Evolutionary conservation across 2,329 filamentous ascomycete species (phyloP).

Genomic region (Penicillium hesseltinei): DNA sequence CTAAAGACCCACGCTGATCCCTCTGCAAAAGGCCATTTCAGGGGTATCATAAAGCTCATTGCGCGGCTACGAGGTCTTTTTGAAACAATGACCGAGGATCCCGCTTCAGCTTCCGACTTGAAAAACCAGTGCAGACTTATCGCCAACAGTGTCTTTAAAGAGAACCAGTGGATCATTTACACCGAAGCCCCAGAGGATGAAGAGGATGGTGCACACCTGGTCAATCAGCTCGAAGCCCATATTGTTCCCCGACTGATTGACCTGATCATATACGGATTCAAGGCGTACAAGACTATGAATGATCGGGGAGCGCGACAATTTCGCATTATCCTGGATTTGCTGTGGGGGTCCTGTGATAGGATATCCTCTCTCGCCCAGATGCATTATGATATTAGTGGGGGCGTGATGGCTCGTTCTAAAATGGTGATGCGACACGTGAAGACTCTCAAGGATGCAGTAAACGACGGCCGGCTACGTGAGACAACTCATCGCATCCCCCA

Average conservation of each 20-base stretch:
- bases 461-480: conserved; percentile 2
- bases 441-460: conserved; percentile 5
- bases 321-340: conserved; percentile 8
- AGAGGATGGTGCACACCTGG: neutral
- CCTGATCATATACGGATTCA: conserved; percentile 14
- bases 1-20: neutral
- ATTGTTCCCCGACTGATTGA: conserved; percentile 14
- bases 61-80: neutral
- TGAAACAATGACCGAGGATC: neutral
- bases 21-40: neutral
- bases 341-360: conserved; percentile 7
- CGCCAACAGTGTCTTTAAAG: conserved; percentile 5
- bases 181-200: conserved; percentile 8
- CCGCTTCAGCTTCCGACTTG: neutral
- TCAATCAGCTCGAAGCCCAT: conserved; percentile 20
- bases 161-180: conserved; percentile 8
- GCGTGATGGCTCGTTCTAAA: neutral
- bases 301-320: conserved; percentile 5
- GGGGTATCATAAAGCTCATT: neutral
- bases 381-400: neutral
- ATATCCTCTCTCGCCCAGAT: neutral
- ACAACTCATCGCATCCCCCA: neutral
- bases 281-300: conserved; percentile 2
- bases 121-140: conserved; percentile 1
- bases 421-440: neutral